Percentiles rank a stretch among this genome's conserved stretches.
Conservation (phyloP, 768 basidiomycete genomes). For the Tricholoma hemisulphureum region DNA sequence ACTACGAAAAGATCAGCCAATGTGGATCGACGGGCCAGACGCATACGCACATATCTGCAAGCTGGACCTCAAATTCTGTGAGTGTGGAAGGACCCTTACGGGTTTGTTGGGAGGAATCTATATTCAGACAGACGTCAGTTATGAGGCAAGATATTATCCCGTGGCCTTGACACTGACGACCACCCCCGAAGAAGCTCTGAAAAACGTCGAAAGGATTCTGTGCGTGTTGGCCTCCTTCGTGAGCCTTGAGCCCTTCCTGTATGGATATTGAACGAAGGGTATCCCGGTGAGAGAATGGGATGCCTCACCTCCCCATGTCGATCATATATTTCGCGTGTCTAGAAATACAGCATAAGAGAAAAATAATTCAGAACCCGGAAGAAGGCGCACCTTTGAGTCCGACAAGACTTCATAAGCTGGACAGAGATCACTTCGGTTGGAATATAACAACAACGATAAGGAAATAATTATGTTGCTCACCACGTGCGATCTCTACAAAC, state of each 20-base stretch:
- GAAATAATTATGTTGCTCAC: slow-evolving; percentile 40
- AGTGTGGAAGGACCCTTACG: slow-evolving; percentile 75
- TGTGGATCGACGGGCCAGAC: neutral
- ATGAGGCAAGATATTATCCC: neutral
- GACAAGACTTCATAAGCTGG: slow-evolving; percentile 94
- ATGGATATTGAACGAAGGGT: slow-evolving; percentile 1
- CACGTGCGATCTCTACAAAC: slow-evolving; percentile 90
- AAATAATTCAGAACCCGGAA: neutral
- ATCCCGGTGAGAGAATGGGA: neutral
- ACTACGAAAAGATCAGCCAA: slow-evolving; percentile 34
- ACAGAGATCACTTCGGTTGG: neutral
- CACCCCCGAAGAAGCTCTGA: slow-evolving; percentile 86
- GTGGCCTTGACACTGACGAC: slow-evolving; percentile 31
- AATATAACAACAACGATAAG: slow-evolving; percentile 1
- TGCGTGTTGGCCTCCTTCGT: slow-evolving; percentile 81
- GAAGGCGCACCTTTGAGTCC: slow-evolving; percentile 61
- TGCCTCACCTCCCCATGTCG: slow-evolving; percentile 76
- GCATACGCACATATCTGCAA: slow-evolving; percentile 73
- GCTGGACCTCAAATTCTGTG: slow-evolving; percentile 80
- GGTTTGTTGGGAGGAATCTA: slow-evolving; percentile 44
- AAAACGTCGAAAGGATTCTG: slow-evolving; percentile 95
- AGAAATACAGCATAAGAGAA: slow-evolving; percentile 1
- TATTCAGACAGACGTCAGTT: neutral
- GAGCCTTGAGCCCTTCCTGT: slow-evolving; percentile 88
- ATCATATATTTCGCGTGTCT: slow-evolving; percentile 96